Conservation (phyloP, 768 basidiomycete genomes). For the Postia placenta region DNA sequence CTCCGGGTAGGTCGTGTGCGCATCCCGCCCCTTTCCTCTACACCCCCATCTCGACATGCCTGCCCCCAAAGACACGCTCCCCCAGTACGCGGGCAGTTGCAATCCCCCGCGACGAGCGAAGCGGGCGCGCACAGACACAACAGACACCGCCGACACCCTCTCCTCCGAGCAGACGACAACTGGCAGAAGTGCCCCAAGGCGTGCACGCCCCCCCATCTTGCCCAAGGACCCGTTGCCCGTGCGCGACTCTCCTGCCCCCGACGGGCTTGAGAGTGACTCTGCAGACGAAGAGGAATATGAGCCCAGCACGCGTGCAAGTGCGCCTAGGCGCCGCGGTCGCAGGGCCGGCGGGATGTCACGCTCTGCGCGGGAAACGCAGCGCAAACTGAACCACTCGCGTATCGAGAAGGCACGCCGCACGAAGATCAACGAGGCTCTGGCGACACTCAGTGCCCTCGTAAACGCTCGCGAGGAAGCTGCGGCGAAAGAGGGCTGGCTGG, state of each 20-base stretch:
- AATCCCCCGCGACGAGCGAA: slow-evolving; percentile 44
- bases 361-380: slow-evolving; percentile 75
- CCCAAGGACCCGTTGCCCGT: slow-evolving; percentile 14
- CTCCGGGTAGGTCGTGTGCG: slow-evolving; percentile 12
- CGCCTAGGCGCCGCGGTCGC: slow-evolving; percentile 58
- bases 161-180: slow-evolving; percentile 4
- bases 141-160: background rate
- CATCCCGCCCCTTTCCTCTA: slow-evolving; percentile 5
- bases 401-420: slow-evolving; percentile 93
- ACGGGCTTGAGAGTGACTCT: slow-evolving; percentile 19
- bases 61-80: background rate
- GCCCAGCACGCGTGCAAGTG: slow-evolving; percentile 17
- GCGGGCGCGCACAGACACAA: slow-evolving; percentile 27
- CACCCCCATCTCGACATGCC: background rate
- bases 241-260: slow-evolving; percentile 9
- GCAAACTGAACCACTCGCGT: slow-evolving; percentile 90
- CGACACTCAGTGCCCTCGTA: slow-evolving; percentile 71
- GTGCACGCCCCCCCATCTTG: slow-evolving; percentile 17
- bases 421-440: slow-evolving; percentile 91
- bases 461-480: slow-evolving; percentile 32
- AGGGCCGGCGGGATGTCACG: slow-evolving; percentile 71
- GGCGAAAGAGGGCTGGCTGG: slow-evolving; percentile 14
- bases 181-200: slow-evolving; percentile 3
- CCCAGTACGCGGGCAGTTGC: slow-evolving; percentile 29
- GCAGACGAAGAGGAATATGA: slow-evolving; percentile 28